A percentile compares a stretch with the other conserved stretches of the same genome.
Evolutionary conservation across 116 monocot species (phyloP).

Genomic region (Posidonia oceanica): DNA sequence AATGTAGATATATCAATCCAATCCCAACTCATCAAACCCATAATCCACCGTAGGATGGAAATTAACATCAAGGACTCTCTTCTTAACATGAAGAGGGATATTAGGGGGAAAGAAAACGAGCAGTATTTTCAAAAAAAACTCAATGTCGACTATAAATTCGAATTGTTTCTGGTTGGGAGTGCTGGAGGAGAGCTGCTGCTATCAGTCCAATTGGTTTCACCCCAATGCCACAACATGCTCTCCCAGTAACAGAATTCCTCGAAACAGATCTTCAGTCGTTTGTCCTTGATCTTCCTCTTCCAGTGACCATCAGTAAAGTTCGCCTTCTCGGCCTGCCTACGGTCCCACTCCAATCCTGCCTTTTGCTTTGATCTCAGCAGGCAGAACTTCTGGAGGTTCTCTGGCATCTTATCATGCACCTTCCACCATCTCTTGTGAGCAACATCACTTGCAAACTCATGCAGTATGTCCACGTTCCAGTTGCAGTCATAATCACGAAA

Average conservation of each 20-base stretch:
- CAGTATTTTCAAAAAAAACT: neutral
- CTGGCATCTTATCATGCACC: constrained; percentile 73
- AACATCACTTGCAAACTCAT: constrained; percentile 71
- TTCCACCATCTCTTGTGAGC: constrained; percentile 87
- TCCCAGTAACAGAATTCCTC: constrained; percentile 87
- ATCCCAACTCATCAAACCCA: too few relatives aligned
- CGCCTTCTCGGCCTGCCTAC: constrained; percentile 75
- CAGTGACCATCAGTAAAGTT: constrained; percentile 66
- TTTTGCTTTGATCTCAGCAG: constrained; percentile 73
- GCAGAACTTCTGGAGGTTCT: constrained; percentile 52
- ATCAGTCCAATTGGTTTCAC: constrained; percentile 43
- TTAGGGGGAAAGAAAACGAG: too few relatives aligned
- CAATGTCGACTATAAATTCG: neutral
- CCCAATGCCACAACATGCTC: constrained; percentile 91
- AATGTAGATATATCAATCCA: too few relatives aligned
- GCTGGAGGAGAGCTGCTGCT: neutral
- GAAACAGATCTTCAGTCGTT: constrained; percentile 34
- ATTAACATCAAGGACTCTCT: too few relatives aligned
- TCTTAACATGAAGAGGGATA: too few relatives aligned
- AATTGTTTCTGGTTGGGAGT: neutral
- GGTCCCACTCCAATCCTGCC: constrained; percentile 71
- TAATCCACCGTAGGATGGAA: too few relatives aligned
- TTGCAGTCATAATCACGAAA: constrained; percentile 97
- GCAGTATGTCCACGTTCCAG: constrained; percentile 53
- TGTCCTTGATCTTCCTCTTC: constrained; percentile 60